These are phyloP conservation scores for Cynara cardunculus DNA, from an alignment of 129 eudicot species.

Conservation along the genomic window DNA sequence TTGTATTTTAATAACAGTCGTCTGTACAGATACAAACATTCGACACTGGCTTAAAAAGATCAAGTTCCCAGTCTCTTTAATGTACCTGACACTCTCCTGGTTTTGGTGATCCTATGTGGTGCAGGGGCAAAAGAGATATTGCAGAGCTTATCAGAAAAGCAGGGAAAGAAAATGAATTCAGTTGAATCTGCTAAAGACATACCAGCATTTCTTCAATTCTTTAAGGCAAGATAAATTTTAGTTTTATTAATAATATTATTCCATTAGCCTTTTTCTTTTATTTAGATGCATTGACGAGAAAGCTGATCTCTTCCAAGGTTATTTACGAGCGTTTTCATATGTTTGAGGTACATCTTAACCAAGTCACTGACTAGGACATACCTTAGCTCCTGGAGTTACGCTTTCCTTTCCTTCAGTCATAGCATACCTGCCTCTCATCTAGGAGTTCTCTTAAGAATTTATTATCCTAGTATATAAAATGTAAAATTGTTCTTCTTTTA, in stretches of 20 bases:
- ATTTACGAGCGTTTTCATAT: neutral
- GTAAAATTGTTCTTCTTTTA: neutral
- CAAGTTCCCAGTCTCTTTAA: neutral
- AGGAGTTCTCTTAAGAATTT: neutral
- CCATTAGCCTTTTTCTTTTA: neutral
- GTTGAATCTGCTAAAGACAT: conserved; percentile 79
- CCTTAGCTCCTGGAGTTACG: neutral
- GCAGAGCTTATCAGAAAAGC: conserved; percentile 83
- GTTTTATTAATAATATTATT: neutral
- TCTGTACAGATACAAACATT: neutral
- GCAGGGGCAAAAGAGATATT: conserved; percentile 85
- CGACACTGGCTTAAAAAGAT: neutral
- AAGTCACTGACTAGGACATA: neutral
- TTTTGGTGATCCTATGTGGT: conserved; percentile 22
- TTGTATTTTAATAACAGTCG: neutral
- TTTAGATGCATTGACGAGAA: neutral
- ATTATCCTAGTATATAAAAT: neutral
- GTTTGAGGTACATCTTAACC: neutral
- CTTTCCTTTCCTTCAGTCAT: neutral
- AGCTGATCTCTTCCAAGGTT: neutral
- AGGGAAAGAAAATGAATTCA: conserved; percentile 88
- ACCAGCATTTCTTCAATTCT: conserved; percentile 55
- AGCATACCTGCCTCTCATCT: neutral
- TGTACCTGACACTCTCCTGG: neutral
- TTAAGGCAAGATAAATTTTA: conserved; percentile 51